Base-by-base conservation (phyloP, 2,329 filamentous ascomycete genomes). In the Metarhizium guizhouense region DNA sequence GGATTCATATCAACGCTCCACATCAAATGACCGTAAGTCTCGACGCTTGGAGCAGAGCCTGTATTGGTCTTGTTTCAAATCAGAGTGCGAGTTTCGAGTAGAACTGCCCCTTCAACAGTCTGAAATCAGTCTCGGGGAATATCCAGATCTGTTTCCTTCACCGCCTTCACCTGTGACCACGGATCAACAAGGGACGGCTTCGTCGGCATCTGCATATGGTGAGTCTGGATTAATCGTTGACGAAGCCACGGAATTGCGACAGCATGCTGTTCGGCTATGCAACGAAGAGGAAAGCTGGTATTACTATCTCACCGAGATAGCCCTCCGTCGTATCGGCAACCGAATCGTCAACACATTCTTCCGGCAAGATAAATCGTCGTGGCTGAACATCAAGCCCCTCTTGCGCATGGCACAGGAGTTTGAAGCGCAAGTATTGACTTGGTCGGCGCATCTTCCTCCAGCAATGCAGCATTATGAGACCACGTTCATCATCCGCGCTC, bases 41-140 rank as follows among this genome's bases (percentile, higher is more conserved):
- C 63, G 65, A 11, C 64, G 66, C 4, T 59, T 74, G 3, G 71
- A 74, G 58, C 71, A 75, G 55, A 64, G 70, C 40, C 59, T 75
- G 1, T 74, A 73, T 60, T 75, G 72, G 72, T 71, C 68, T 7
- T 73, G 71, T 53, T 74, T 73, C 63, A 75, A 75, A 25, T 72
- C 72, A 2, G 72, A 74, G 59, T 69, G 68, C 56, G 71, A 74
- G 57, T 66, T 73, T 5, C 67, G 70, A 6, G 67, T 70, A n/a
- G 71, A 72, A 55, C 63, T 74, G 11, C 64, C 68, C 2, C 60
- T 73, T 2, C 70, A 70, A 11, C 66, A 71, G 48, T 68, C 68
- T 1, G 68, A 67, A 3, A 67, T 73, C 30, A 65, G 66, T 5
- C 63, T 65, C 5, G 64, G 66, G 36, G 65, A 69, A 48, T 72